These are phyloP conservation scores for Trichoderma sp. DNA, from an alignment of 2,329 filamentous ascomycete genomes.

Conservation along the genomic window DNA sequence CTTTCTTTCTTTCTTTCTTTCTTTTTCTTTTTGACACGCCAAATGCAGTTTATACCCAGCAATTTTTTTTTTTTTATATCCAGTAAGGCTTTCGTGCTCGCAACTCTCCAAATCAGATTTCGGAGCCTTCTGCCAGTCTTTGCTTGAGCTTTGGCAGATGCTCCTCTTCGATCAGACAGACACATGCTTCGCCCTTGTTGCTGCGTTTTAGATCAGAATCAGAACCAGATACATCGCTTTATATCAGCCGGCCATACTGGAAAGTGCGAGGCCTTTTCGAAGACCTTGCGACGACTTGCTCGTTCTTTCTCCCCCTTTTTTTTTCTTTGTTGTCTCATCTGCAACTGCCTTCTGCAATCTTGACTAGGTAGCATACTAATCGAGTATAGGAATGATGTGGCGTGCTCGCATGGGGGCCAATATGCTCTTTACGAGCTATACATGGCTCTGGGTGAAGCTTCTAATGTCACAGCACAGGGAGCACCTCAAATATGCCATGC, in stretches of 20 bases:
- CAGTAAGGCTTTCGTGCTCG: conserved; percentile 3
- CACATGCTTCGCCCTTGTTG: not conserved
- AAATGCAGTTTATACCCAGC: not conserved
- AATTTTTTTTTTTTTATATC: not conserved
- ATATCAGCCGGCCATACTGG: not conserved
- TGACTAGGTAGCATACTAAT: not conserved
- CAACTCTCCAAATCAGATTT: not conserved
- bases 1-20: too few species aligned
- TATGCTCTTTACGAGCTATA: not conserved
- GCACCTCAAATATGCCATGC: not conserved
- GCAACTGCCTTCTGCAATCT: not conserved
- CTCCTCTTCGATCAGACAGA: not conserved
- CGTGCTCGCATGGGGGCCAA: not conserved
- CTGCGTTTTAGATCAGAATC: not conserved
- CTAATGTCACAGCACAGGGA: not conserved
- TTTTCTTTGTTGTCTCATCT: not conserved
- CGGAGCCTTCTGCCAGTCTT: not conserved
- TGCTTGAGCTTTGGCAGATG: not conserved
- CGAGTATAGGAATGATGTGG: not conserved
- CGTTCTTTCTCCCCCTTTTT: not conserved
- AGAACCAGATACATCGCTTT: not conserved
- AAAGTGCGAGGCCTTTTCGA: not conserved
- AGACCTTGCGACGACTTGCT: not conserved
- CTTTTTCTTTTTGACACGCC: conserved; percentile 24
- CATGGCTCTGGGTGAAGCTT: not conserved